phyloP scores from a whole-genome alignment of 2,329 filamentous ascomycete species.

The Verticillium isaacii region DNA sequence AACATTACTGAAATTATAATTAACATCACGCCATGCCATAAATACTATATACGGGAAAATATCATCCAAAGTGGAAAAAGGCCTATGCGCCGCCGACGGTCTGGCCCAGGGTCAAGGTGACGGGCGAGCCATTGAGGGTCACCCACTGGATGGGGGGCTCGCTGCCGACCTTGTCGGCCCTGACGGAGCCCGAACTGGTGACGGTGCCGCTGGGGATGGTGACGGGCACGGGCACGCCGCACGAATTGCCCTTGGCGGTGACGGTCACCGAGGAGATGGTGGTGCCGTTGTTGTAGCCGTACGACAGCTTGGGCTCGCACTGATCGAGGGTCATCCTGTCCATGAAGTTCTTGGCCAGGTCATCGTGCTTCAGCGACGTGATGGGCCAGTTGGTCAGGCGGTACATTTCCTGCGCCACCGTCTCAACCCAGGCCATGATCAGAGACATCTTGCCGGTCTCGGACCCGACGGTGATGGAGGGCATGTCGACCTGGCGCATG shows the following conservation, averaged over 20 bases:
- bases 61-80: not conserved
- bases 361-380: conserved; percentile 29
- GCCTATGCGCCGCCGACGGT: not conserved
- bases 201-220: conserved; percentile 45
- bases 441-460: conserved; percentile 42
- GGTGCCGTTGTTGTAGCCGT: conserved; percentile 34
- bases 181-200: conserved; percentile 31
- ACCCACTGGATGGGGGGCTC: conserved; percentile 49
- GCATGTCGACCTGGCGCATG: conserved; percentile 44
- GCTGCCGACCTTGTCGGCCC: conserved; percentile 44
- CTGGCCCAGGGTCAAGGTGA: conserved; percentile 14
- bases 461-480: conserved; percentile 41
- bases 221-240: conserved; percentile 46
- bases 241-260: conserved; percentile 41
- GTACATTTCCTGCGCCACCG: conserved; percentile 45
- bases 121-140: conserved; percentile 35
- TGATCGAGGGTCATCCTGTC: conserved; percentile 47
- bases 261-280: conserved; percentile 47
- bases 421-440: conserved; percentile 55
- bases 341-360: conserved; percentile 45
- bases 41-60: not conserved
- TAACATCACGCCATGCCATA: not conserved
- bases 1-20: not conserved
- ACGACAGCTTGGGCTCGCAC: conserved; percentile 45
- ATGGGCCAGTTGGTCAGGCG: conserved; percentile 35